Conservation (phyloP, 1,284 basidiomycete species). For the Ustilago vetiveriae region DNA sequence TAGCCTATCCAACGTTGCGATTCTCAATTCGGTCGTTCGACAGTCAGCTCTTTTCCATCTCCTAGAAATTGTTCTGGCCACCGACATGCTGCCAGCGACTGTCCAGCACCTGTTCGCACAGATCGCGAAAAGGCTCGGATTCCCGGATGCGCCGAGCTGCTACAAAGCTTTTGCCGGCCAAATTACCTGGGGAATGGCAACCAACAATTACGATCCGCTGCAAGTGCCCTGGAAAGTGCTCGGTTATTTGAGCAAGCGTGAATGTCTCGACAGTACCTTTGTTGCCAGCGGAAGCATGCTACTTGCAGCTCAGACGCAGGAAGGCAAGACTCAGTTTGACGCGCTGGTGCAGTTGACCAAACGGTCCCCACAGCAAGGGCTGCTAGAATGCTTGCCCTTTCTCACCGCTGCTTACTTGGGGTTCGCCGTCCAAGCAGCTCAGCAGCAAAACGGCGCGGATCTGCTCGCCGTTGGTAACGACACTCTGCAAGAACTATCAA, state of each 20-base stretch:
- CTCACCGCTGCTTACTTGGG: constrained; percentile 76
- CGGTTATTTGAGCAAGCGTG: constrained; percentile 74
- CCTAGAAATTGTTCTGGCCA: constrained; percentile 72
- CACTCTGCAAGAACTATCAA: constrained; percentile 13
- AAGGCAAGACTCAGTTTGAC: constrained; percentile 72
- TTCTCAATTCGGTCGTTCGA: constrained; percentile 81
- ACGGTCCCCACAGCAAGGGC: constrained; percentile 71
- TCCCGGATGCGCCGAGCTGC: constrained; percentile 74
- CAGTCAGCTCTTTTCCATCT: constrained; percentile 88
- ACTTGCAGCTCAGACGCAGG: constrained; percentile 39
- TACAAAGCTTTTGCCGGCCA: constrained; percentile 83
- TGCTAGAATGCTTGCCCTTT: constrained; percentile 76
- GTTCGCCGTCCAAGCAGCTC: constrained; percentile 68
- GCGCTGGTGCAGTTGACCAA: constrained; percentile 76
- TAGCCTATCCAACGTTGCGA: constrained; percentile 82
- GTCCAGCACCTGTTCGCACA: constrained; percentile 75
- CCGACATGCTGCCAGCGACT: constrained; percentile 71
- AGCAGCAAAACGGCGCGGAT: constrained; percentile 12
- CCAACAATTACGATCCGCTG: constrained; percentile 72
- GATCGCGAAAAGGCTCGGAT: constrained; percentile 77
- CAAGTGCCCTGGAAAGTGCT: constrained; percentile 77
- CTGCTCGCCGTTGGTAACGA: constrained; percentile 2
- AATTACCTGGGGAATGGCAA: constrained; percentile 69
- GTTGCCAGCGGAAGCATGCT: constrained; percentile 43
- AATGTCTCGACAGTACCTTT: constrained; percentile 38